Base-by-base conservation (phyloP, 1,139 yeast genomes). In the Yamadazyma oceani region DNA sequence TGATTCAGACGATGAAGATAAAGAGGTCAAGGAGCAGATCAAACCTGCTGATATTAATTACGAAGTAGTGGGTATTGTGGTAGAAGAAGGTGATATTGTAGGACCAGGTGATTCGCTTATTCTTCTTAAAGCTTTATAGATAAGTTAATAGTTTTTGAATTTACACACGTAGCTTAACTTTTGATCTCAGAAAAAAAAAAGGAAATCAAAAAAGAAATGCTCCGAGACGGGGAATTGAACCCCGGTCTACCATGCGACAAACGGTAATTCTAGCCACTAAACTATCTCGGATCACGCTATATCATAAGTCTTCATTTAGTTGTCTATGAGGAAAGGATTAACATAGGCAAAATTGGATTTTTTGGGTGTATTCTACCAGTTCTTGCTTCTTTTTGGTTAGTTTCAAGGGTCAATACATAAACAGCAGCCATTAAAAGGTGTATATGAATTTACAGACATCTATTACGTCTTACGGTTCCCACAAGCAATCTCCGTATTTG, bases 141-240 rank as follows among this genome's bases (percentile, higher is more conserved):
- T n/a, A 37, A 15, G 40, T 40, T 16, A 43, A 37, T 15, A 11
- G 13, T 17, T n/a, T n/a, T n/a, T n/a, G n/a, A n/a, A n/a, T n/a
- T n/a, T n/a, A n/a, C n/a, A n/a, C n/a, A n/a, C n/a, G n/a, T n/a
- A n/a, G n/a, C n/a, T n/a, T n/a, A n/a, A n/a, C n/a, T n/a, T 19
- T 19, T 19, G 21, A 19, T 19, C 21, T 19, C n/a, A n/a, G n/a
- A n/a, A n/a, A n/a, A n/a, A n/a, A n/a, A n/a, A 29, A 24, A 15
- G 17, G 6, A 16, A 17, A 22, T n/a, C n/a, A 30, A 37, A 37
- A 37, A 41, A 38, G 31, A 31, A 31, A 34, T 21, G 50, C 69
- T 64, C 69, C 69, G 69, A 64, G 69, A 64, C 69, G 68, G 69
- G 69, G 69, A 65, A 64, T 65, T 62, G 70, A 65, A 64, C 70